Evolutionary conservation across 305 asterid species (phyloP), one percentile per base, ranked within the genome.

Genomic region (Plantago coronopus): DNA sequence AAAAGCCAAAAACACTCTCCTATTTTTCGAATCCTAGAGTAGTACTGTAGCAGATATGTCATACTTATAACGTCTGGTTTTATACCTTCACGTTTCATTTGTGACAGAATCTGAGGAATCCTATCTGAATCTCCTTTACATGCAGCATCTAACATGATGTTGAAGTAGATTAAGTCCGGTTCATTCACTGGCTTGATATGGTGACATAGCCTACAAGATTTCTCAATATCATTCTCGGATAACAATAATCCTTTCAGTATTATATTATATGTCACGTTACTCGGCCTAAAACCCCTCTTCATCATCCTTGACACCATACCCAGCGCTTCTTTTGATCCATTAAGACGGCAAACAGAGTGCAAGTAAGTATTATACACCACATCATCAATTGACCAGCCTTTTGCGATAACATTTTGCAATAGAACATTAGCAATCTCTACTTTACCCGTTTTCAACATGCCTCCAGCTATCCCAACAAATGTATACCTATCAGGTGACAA

Each of bases 131-230:
- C 57, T 44, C 59, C 74, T 68, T 75, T 78, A 73, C 88, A 79
- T 15, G 95, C 88, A 43, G 79, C 79, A 54, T 87, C 78, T 48
- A 86, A 54, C 34, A 86, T 68, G 16, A 76, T 83, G 64, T 81
- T 83, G 67, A 75, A 77, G 46, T 91, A 79, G 67, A 83, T 48
- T 73, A 65, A 51, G 59, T 86, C 91, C 31, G 95, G 86, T 38
- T 79, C 78, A 58, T 68, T 63, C 49, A 46, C 53, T 44, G 79
- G 70, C 86, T 69, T 69, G 51, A 62, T 59, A 59, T 46, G 19
- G 63, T 74, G 69, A 66, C 83, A 78, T 40, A 79, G 68, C 54
- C 69, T 51, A 44, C 73, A 54, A 54, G 84, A 87, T 64, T 75
- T 76, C 34, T 67, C 65, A 40, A 79, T 65, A 45, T 69, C 61